Conservation (phyloP, 2,329 filamentous ascomycete species). For the Calonectria honghensis region DNA sequence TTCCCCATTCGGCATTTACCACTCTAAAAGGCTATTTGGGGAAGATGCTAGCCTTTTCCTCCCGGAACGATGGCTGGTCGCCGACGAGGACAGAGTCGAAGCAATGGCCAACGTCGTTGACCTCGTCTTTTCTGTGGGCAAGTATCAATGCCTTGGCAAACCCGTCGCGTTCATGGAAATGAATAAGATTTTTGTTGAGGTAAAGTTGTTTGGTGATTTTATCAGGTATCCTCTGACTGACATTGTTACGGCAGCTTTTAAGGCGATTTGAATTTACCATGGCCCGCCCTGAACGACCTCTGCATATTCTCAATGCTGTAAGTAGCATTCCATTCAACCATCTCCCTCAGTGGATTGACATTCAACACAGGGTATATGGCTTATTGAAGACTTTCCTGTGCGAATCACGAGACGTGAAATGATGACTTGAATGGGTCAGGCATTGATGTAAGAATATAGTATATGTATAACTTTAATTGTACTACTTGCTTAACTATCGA, state of each 20-base stretch:
- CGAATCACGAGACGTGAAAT: constrained; percentile 12
- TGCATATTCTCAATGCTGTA: constrained; percentile 22
- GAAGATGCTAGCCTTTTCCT: constrained; percentile 11
- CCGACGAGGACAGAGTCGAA: not conserved
- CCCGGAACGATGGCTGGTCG: constrained; percentile 2
- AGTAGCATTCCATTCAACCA: not conserved
- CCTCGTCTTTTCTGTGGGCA: constrained; percentile 16
- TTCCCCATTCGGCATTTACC: constrained; percentile 14
- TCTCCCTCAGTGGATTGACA: not conserved
- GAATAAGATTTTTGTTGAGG: constrained; percentile 17
- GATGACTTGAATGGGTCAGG: not conserved
- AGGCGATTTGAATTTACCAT: constrained; percentile 9
- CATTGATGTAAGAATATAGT: not conserved
- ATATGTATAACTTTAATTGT: not conserved
- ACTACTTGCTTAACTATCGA: not conserved
- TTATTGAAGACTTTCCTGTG: constrained; percentile 14
- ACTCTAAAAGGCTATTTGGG: constrained; percentile 15
- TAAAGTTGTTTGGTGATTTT: not conserved
- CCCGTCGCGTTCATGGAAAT: constrained; percentile 7
- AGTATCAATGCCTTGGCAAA: constrained; percentile 9
- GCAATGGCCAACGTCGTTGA: not conserved
- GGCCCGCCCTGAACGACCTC: constrained; percentile 8
- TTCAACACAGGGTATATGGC: not conserved
- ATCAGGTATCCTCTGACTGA: not conserved
- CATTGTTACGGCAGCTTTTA: not conserved